A percentile compares a stretch with the other conserved stretches of the same genome.
These are phyloP conservation scores for Kwoniella shivajii DNA, from an alignment of 1,284 basidiomycete species.

Conservation along the genomic window DNA sequence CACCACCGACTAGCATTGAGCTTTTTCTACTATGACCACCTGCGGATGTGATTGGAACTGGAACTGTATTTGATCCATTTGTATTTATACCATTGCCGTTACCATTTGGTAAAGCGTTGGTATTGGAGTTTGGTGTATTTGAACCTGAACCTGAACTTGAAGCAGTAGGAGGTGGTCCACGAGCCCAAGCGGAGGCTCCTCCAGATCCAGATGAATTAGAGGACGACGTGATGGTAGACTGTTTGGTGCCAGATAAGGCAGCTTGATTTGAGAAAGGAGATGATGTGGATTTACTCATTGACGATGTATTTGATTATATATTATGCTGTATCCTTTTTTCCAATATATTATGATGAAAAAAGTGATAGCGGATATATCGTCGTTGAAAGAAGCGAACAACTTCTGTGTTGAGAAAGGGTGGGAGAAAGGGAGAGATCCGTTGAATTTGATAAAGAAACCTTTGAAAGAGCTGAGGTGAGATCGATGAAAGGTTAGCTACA, in stretches of 20 bases:
- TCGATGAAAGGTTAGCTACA: background rate
- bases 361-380: background rate
- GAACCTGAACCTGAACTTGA: conserved; percentile 32
- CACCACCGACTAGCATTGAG: conserved; percentile 49
- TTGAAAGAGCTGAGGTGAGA: background rate
- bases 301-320: conserved; percentile 2
- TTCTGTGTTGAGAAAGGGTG: background rate
- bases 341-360: background rate
- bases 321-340: background rate
- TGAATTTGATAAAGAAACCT: background rate
- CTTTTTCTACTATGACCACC: conserved; percentile 43
- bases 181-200: conserved; percentile 45
- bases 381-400: background rate
- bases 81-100: conserved; percentile 33
- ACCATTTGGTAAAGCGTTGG: conserved; percentile 26
- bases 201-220: conserved; percentile 15
- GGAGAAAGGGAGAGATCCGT: background rate
- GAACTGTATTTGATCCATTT: conserved; percentile 20
- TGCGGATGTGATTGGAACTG: conserved; percentile 30
- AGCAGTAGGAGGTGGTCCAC: conserved; percentile 40
- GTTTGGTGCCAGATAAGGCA: conserved; percentile 25
- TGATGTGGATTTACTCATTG: conserved; percentile 43
- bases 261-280: conserved; percentile 22
- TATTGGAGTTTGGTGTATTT: conserved; percentile 18
- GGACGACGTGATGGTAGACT: conserved; percentile 27